These are phyloP conservation scores for Candida schatavii DNA, from an alignment of 805 yeast genomes.

Conservation along the genomic window DNA sequence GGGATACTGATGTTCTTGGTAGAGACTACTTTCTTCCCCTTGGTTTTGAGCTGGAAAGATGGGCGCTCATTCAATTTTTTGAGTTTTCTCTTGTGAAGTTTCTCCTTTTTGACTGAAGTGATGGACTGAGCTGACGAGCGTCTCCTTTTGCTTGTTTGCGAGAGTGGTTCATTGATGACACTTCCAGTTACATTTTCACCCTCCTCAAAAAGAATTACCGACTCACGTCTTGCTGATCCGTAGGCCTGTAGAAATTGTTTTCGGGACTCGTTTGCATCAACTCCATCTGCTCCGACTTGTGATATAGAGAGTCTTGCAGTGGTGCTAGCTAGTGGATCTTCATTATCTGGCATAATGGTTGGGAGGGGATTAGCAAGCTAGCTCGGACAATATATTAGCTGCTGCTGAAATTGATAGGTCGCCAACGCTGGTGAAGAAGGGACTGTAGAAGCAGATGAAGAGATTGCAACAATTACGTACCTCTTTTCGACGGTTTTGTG, in stretches of 20 bases:
- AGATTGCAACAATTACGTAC: no score
- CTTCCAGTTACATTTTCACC: slow-evolving; percentile 23
- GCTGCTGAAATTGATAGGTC: slow-evolving; percentile 15
- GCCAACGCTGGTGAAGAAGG: slow-evolving; percentile 8
- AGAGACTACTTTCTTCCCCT: slow-evolving; percentile 8
- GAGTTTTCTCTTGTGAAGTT: slow-evolving; percentile 28
- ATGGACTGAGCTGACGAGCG: slow-evolving; percentile 35
- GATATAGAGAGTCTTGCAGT: slow-evolving; percentile 30
- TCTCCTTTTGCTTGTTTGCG: slow-evolving; percentile 23
- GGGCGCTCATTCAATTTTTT: slow-evolving; percentile 29
- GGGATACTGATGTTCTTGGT: slow-evolving; percentile 28
- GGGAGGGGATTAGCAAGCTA: not conserved
- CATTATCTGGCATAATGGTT: slow-evolving; percentile 3
- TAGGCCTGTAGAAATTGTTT: slow-evolving; percentile 16
- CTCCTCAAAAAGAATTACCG: slow-evolving; percentile 20
- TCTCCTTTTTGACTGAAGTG: slow-evolving; percentile 14
- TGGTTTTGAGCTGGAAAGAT: slow-evolving; percentile 11
- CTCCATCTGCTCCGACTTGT: slow-evolving; percentile 14
- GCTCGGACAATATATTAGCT: not conserved
- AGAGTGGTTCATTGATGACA: slow-evolving; percentile 13
- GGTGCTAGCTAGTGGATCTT: slow-evolving; percentile 19
- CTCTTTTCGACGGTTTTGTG: no score
- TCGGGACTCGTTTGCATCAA: slow-evolving; percentile 11
- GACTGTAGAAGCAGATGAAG: no score
- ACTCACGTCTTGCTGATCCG: slow-evolving; percentile 16